Evolutionary conservation across 768 basidiomycete species (phyloP).

Genomic region (Lentinula aciculospora): DNA sequence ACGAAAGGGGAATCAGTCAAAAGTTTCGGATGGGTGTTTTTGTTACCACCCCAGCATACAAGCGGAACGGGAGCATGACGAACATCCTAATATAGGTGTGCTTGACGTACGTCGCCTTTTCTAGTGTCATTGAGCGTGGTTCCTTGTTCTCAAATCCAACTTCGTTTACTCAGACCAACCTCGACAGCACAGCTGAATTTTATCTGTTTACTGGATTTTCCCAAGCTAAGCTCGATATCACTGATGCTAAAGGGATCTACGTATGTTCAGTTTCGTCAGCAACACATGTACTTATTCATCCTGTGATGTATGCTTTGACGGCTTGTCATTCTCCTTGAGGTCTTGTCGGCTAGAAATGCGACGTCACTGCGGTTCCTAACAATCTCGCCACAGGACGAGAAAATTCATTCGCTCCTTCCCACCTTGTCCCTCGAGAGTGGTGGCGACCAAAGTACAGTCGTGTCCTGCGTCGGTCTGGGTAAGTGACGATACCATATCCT

Average conservation of each 20-base stretch:
- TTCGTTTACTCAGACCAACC: too few relatives aligned
- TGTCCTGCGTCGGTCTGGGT: neutral
- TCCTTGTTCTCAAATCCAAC: too few relatives aligned
- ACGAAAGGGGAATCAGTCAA: slow-evolving; percentile 51
- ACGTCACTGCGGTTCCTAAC: too few relatives aligned
- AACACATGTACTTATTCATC: too few relatives aligned
- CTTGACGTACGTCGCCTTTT: neutral
- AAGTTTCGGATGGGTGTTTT: slow-evolving; percentile 59
- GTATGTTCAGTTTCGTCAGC: neutral
- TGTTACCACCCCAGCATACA: slow-evolving; percentile 13
- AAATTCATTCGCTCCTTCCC: too few relatives aligned
- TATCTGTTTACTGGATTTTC: neutral
- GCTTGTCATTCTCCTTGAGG: neutral
- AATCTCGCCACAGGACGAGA: too few relatives aligned
- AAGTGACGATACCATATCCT: neutral
- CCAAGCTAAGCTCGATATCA: neutral
- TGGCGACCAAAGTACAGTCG: too few relatives aligned
- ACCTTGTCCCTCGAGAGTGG: too few relatives aligned
- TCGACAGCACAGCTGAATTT: too few relatives aligned
- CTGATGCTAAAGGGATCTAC: neutral
- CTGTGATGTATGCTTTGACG: neutral
- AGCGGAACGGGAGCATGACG: neutral
- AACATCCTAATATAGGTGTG: neutral
- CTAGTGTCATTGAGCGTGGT: too few relatives aligned
- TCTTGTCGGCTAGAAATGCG: neutral